These are phyloP conservation scores for Cladophialophora chaetospira DNA, from an alignment of 2,329 filamentous ascomycete genomes.

Conservation along the genomic window DNA sequence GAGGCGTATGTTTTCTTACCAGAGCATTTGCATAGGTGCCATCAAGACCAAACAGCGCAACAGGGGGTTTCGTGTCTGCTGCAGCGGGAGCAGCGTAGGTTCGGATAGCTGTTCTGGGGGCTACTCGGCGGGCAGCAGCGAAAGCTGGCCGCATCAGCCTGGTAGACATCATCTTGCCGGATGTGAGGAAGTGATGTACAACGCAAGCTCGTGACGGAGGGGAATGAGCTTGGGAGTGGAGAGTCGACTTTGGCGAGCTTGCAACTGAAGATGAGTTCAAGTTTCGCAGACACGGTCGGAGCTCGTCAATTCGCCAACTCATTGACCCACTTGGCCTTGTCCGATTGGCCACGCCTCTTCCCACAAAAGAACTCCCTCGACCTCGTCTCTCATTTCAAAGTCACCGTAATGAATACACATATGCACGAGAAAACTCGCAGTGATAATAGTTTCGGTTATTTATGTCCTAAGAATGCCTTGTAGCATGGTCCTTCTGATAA, in stretches of 20 bases:
- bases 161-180: conserved; percentile 33
- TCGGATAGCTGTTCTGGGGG: conserved; percentile 65
- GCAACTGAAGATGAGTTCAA: conserved; percentile 11
- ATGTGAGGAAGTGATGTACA: conserved; percentile 3
- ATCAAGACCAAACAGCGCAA: conserved; percentile 92
- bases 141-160: conserved; percentile 42
- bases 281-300: conserved; percentile 13
- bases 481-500: not conserved
- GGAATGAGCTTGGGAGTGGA: conserved; percentile 22
- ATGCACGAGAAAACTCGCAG: no score
- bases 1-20: conserved; percentile 63
- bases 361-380: not conserved
- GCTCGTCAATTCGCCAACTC: no score
- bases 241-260: conserved; percentile 22
- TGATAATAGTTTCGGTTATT: no score
- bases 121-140: conserved; percentile 61
- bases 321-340: no score
- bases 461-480: not conserved
- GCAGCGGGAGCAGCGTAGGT: conserved; percentile 72
- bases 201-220: conserved; percentile 2
- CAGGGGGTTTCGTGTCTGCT: conserved; percentile 72
- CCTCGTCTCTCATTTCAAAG: not conserved
- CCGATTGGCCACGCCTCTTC: not conserved
- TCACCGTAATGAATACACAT: no score
- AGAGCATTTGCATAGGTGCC: conserved; percentile 98